These are phyloP conservation scores for Drechslerella dactyloides DNA, from an alignment of 2,329 filamentous ascomycete species.

Conservation along the genomic window DNA sequence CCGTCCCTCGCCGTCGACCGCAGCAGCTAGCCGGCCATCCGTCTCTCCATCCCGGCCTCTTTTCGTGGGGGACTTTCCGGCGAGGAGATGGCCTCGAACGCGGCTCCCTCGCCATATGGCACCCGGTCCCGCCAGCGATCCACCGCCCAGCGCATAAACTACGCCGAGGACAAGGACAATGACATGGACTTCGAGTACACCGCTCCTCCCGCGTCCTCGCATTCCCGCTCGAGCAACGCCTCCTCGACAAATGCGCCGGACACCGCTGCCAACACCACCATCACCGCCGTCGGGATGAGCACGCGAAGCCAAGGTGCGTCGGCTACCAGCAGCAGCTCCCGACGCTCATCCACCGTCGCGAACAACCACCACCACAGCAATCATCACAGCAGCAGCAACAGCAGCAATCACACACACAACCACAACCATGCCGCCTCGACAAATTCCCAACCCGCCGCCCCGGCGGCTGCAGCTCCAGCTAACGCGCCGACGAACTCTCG, in stretches of 20 bases:
- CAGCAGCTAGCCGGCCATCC: constrained; percentile 20
- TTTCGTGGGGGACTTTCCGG: constrained; percentile 37
- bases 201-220: constrained; percentile 61
- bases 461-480: constrained; percentile 8
- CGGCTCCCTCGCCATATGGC: constrained; percentile 75
- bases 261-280: constrained; percentile 63
- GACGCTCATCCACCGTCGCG: constrained; percentile 56
- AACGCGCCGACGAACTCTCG: constrained; percentile 43
- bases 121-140: constrained; percentile 91
- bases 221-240: constrained; percentile 41
- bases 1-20: constrained; percentile 9
- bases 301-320: constrained; percentile 51
- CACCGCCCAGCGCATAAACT: constrained; percentile 82
- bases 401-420: no score
- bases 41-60: constrained; percentile 17
- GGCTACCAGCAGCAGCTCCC: constrained; percentile 55
- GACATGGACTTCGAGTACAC: constrained; percentile 83
- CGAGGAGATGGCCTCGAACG: constrained; percentile 58
- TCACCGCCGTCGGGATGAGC: constrained; percentile 56
- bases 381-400: neutral
- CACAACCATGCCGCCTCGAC: constrained; percentile 12
- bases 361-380: constrained; percentile 1
- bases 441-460: constrained; percentile 9
- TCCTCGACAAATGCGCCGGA: constrained; percentile 63
- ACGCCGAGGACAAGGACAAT: constrained; percentile 89